phyloP scores from a whole-genome alignment of 768 basidiomycete genomes.

The Kwoniella europaea region DNA sequence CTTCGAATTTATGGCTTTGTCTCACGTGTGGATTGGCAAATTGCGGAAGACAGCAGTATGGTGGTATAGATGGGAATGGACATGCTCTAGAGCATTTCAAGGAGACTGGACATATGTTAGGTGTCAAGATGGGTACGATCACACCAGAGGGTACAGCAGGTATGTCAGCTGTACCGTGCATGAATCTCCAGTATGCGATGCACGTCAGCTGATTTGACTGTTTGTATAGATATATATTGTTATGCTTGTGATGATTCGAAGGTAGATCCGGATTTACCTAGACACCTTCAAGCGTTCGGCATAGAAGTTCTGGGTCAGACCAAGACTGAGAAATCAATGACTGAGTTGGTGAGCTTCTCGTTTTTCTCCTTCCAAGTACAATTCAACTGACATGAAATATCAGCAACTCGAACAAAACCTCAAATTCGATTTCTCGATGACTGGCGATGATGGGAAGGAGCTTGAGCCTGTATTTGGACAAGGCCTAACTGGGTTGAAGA shows the following conservation, averaged over 20 bases:
- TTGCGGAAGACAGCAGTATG: constrained; percentile 84
- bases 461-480: constrained; percentile 86
- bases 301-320: constrained; percentile 79
- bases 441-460: constrained; percentile 81
- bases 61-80: constrained; percentile 81
- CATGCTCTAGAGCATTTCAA: constrained; percentile 83
- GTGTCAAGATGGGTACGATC: constrained; percentile 94
- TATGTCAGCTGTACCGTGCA: constrained; percentile 56
- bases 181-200: not conserved
- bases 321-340: constrained; percentile 97
- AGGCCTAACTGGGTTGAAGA: constrained; percentile 83
- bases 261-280: constrained; percentile 73
- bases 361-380: too few species aligned
- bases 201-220: too few species aligned
- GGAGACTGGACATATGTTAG: constrained; percentile 73
- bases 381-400: constrained; percentile 7
- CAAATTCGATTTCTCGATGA: constrained; percentile 90
- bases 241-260: constrained; percentile 85
- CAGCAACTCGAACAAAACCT: constrained; percentile 97
- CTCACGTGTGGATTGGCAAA: constrained; percentile 86
- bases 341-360: constrained; percentile 72
- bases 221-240: constrained; percentile 76
- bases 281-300: constrained; percentile 79
- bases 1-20: constrained; percentile 93
- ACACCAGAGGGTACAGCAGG: constrained; percentile 92